phyloP scores from a whole-genome alignment of 1,139 yeast genomes.

The Hansenula sp. region DNA sequence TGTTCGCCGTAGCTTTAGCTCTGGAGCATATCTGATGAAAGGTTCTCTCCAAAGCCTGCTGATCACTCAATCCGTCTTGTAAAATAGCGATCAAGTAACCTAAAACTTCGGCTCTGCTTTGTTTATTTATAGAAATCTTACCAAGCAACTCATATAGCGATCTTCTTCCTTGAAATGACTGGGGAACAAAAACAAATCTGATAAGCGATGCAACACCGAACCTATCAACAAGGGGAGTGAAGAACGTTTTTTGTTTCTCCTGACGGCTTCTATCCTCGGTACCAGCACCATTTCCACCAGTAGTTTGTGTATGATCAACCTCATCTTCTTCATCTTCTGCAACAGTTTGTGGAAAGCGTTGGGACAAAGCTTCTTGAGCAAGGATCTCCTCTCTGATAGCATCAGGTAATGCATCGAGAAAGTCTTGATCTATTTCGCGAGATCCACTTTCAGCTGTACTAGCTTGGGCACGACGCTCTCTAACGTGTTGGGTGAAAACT shows the following conservation, averaged over 20 bases:
- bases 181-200: slow-evolving; percentile 72
- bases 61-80: slow-evolving; percentile 68
- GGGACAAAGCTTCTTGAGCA: slow-evolving; percentile 56
- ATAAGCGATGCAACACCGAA: slow-evolving; percentile 73
- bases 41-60: slow-evolving; percentile 60
- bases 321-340: slow-evolving; percentile 24
- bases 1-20: slow-evolving; percentile 23
- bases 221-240: slow-evolving; percentile 70
- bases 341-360: slow-evolving; percentile 27
- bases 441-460: slow-evolving; percentile 39
- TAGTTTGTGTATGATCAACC: slow-evolving; percentile 14
- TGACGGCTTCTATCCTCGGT: slow-evolving; percentile 22
- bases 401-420: slow-evolving; percentile 78
- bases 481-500: slow-evolving; percentile 80
- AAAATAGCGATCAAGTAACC: slow-evolving; percentile 64
- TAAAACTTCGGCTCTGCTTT: slow-evolving; percentile 74
- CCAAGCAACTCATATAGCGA: slow-evolving; percentile 63
- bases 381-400: slow-evolving; percentile 69
- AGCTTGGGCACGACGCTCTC: slow-evolving; percentile 55
- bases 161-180: slow-evolving; percentile 62
- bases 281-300: slow-evolving; percentile 20
- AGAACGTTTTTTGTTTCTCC: slow-evolving; percentile 38
- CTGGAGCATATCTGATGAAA: slow-evolving; percentile 51
- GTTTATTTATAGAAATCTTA: slow-evolving; percentile 71
- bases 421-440: slow-evolving; percentile 77